Base-by-base conservation (phyloP, 2,329 filamentous ascomycete genomes). In the Clarireedia homoeocarpa region DNA sequence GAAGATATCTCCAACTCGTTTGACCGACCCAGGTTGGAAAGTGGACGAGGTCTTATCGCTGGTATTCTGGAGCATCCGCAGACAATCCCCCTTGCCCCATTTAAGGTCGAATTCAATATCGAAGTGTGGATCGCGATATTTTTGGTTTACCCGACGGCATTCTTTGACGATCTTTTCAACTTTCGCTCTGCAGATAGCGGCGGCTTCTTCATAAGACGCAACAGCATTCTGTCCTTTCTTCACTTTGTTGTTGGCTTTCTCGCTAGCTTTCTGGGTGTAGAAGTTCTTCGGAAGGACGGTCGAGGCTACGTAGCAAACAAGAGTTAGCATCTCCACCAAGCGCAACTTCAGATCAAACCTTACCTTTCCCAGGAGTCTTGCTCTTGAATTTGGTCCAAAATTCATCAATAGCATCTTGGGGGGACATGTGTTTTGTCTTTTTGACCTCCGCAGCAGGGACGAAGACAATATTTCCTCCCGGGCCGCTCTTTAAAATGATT, bases 71-170 rank as follows among this genome's bases (percentile, higher is more conserved):
- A 72, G 38, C 73, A 63, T 77, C 74, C 66, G 34, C 76, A 73
- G 24, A 73, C 77, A 81, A 64, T 82, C 76, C 44, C 73, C 72
- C 5, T 68, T 71, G n/a, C 73, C 71, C 39, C 75, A 74, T 71
- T 89, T 87, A 59, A 91, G 76, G 68, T 91, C 88, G 39, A 81
- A 75, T 67, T 94, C 89, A 51, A 95, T 83, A 68, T 95, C 87
- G 67, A 95, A 95, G 69, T 94, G 84, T n/a, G 85, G 82, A 67
- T 95, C 89, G 15, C 86, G 81, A 68, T 95, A 96, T 70, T 90
- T 92, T 66, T 90, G 86, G 70, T 95, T 95, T 56, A 90, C 76
- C 7, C 88, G 80, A 23, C 83, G 77, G 68, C 89, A 95, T 66
- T 84, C 81, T 56, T 75, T 75, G 49, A 82, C 76, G 58, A 85